These are phyloP conservation scores for Suillus brevipes DNA, from an alignment of 768 basidiomycete genomes.

Conservation along the genomic window DNA sequence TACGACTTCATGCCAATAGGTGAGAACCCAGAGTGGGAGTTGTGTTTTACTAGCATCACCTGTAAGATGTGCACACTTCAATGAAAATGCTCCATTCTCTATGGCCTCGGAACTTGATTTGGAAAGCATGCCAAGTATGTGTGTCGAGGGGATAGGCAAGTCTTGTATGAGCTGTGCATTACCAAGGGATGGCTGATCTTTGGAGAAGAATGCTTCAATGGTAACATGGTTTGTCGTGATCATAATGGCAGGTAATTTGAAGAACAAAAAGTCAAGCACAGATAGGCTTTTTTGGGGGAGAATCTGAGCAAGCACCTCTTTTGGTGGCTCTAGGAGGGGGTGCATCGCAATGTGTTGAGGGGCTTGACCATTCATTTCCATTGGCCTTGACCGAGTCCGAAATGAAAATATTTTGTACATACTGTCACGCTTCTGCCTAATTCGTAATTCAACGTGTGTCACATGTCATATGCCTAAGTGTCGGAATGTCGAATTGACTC, in stretches of 20 bases:
- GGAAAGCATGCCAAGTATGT: not conserved
- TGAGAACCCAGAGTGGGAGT: not conserved
- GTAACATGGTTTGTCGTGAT: not conserved
- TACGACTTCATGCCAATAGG: not conserved
- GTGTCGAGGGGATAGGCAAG: not conserved
- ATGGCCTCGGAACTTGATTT: not conserved
- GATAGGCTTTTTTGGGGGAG: not conserved
- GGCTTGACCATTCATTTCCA: not conserved
- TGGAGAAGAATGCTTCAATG: not conserved
- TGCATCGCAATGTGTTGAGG: not conserved
- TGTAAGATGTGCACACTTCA: not conserved
- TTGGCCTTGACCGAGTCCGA: not conserved
- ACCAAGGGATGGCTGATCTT: not conserved
- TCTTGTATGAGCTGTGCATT: not conserved
- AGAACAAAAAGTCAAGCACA: not conserved
- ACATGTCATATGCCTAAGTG: too few relatives aligned
- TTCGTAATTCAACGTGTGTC: not conserved
- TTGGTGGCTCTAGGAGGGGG: not conserved
- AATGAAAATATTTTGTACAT: not conserved
- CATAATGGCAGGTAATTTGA: not conserved
- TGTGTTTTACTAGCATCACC: not conserved
- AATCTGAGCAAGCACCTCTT: not conserved
- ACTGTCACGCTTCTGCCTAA: not conserved
- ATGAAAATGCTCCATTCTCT: not conserved
- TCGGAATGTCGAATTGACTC: too few relatives aligned